Evolutionary conservation across 2,329 filamentous ascomycete species (phyloP).

Genomic region (Elsinoe ampelina): DNA sequence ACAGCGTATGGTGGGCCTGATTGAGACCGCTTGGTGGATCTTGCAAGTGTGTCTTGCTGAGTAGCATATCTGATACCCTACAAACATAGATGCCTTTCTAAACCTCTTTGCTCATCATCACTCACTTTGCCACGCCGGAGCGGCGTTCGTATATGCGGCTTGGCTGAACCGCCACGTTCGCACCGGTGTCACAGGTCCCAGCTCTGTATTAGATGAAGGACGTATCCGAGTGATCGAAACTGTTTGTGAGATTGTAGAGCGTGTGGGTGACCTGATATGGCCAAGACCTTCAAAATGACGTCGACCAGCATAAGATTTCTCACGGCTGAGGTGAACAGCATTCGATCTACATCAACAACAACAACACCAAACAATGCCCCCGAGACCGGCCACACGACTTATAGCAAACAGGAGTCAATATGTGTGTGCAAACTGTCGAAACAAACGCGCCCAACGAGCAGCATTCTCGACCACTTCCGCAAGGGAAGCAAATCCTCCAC

Average conservation of each 20-base stretch:
- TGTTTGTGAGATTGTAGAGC: background rate
- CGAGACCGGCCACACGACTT: background rate
- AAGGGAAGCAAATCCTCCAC: constrained; percentile 26
- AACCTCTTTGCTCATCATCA: too few relatives aligned
- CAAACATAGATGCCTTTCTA: background rate
- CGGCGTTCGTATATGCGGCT: too few relatives aligned
- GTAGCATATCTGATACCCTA: background rate
- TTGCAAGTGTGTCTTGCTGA: background rate
- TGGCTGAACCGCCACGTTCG: too few relatives aligned
- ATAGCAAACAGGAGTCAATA: background rate
- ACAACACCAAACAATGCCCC: background rate
- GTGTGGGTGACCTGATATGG: background rate
- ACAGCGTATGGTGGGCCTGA: background rate
- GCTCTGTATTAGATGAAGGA: too few relatives aligned
- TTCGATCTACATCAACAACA: background rate
- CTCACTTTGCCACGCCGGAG: too few relatives aligned
- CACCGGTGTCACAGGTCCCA: too few relatives aligned
- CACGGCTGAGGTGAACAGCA: background rate
- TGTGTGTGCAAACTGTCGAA: background rate
- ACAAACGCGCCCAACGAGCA: background rate
- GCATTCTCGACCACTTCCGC: background rate
- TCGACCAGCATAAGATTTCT: background rate
- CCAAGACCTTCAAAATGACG: constrained; percentile 11
- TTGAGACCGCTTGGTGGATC: too few relatives aligned
- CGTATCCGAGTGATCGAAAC: too few relatives aligned